Conservation (phyloP, 163 green algal species). For the Chlorella variabilis region DNA sequence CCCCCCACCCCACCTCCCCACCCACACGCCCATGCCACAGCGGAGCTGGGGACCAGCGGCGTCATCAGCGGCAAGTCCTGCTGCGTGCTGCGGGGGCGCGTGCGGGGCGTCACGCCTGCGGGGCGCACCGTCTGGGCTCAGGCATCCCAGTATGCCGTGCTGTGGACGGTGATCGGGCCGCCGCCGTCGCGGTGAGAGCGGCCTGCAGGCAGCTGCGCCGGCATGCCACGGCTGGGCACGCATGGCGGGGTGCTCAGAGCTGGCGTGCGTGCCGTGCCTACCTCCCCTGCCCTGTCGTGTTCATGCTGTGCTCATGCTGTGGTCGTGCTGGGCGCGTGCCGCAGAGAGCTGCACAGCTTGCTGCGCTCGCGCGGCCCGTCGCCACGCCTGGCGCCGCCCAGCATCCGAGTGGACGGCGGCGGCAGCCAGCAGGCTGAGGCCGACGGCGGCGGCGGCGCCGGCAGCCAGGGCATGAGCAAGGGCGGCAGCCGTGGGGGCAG, state of each 20-base stretch:
- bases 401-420: background rate
- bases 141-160: background rate
- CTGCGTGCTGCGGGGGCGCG: background rate
- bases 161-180: background rate
- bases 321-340: background rate
- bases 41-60: background rate
- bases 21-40: background rate
- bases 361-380: background rate
- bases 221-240: too few species aligned
- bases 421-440: too few species aligned
- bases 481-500: background rate
- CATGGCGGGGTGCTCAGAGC: too few species aligned
- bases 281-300: too few species aligned
- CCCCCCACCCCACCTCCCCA: background rate
- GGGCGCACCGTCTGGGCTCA: background rate
- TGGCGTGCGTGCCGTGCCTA: too few species aligned
- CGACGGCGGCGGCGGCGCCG: background rate
- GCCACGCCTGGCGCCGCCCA: background rate
- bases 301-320: too few species aligned
- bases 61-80: constrained; percentile 5
- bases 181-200: background rate
- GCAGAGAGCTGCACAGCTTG: background rate
- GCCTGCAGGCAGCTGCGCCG: too few species aligned
- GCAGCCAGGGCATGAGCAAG: background rate
- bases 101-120: background rate